Conservation (phyloP, 345 rosid species). For the Salix viminalis region DNA sequence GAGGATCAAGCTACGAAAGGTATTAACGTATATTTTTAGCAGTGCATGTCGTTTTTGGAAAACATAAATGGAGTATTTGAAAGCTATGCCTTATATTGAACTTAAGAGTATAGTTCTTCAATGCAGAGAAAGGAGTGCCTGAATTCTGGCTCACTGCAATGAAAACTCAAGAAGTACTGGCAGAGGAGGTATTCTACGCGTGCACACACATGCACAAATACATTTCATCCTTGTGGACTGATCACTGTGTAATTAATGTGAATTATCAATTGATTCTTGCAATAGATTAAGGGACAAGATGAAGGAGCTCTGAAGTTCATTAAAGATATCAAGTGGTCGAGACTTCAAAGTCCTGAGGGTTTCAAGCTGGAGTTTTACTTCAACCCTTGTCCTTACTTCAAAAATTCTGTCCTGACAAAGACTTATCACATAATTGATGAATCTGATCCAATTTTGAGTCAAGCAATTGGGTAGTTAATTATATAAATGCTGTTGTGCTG, state of each 20-base stretch:
- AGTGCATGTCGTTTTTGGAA: too few relatives aligned
- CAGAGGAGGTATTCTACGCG: conserved; percentile 15
- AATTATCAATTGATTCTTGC: background rate
- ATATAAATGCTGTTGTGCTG: background rate
- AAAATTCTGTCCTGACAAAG: conserved; percentile 27
- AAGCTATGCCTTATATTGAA: background rate
- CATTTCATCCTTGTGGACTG: background rate
- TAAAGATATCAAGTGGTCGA: conserved; percentile 27
- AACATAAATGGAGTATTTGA: background rate
- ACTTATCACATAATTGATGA: conserved; percentile 29
- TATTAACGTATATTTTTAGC: background rate
- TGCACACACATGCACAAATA: background rate
- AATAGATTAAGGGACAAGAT: conserved; percentile 26
- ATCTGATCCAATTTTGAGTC: conserved; percentile 20
- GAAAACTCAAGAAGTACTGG: conserved; percentile 19
- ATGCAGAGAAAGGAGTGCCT: conserved; percentile 22
- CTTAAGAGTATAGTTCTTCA: background rate
- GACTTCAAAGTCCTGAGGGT: conserved; percentile 24
- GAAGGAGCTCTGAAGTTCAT: conserved; percentile 30
- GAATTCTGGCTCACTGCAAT: conserved; percentile 26
- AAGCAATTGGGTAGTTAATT: conserved; percentile 22
- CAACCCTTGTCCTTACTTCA: conserved; percentile 29
- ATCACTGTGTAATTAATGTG: background rate
- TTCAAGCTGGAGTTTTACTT: conserved; percentile 34
- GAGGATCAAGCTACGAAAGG: conserved; percentile 8